Percentiles rank a stretch among this genome's conserved stretches.
Evolutionary conservation across 106 monocot genomes (phyloP).

Genomic region (Ottelia alismoides): DNA sequence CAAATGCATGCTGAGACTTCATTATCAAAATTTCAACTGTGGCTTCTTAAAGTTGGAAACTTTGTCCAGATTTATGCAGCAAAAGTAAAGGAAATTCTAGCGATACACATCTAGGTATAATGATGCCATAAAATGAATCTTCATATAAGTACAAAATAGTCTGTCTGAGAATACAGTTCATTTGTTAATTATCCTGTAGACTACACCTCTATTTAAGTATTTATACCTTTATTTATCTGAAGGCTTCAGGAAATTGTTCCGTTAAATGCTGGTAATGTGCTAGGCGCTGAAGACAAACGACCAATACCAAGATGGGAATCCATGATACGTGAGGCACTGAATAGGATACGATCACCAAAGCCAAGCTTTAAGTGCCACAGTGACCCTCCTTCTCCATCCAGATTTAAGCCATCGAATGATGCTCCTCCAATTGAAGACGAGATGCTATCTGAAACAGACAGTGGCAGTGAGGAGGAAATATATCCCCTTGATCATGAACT

Average conservation of each 20-base stretch:
- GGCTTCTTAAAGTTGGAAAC: too few relatives aligned
- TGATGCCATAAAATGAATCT: too few relatives aligned
- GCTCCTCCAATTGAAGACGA: conserved; percentile 20
- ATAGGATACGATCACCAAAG: conserved; percentile 26
- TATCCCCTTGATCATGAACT: conserved; percentile 20
- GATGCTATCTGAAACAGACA: conserved; percentile 34
- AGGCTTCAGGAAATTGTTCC: conserved; percentile 93
- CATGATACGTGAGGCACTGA: conserved; percentile 60
- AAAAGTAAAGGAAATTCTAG: too few relatives aligned
- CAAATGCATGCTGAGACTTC: too few relatives aligned
- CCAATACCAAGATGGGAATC: conserved; percentile 66
- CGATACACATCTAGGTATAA: too few relatives aligned
- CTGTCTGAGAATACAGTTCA: too few relatives aligned
- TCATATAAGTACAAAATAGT: too few relatives aligned
- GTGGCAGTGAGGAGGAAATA: conserved; percentile 33
- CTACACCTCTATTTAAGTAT: too few relatives aligned
- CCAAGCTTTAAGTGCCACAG: conserved; percentile 54
- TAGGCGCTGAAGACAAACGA: conserved; percentile 62
- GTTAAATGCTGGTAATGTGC: conserved; percentile 86
- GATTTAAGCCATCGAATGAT: conserved; percentile 51
- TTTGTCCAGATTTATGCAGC: too few relatives aligned
- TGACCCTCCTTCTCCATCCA: conserved; percentile 76
- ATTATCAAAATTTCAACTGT: too few relatives aligned
- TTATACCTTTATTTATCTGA: conserved; percentile 4
- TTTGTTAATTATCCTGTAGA: too few relatives aligned